Conservation (phyloP, 805 yeast genomes). For the Blastobotrys chiropterorum region DNA sequence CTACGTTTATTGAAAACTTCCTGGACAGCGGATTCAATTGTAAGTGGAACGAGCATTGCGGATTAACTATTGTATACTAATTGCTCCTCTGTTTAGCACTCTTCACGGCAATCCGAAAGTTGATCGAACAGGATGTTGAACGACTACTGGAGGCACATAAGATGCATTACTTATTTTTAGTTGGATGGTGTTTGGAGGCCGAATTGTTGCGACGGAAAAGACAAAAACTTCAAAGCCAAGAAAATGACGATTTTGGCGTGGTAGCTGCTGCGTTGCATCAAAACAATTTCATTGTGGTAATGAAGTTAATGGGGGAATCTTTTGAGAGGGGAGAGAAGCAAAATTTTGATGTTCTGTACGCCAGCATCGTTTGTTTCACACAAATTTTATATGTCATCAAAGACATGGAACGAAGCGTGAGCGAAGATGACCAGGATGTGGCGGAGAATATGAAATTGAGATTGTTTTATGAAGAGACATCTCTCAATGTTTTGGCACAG, state of each 20-base stretch:
- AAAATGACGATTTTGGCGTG: conserved; percentile 26
- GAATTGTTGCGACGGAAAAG: conserved; percentile 37
- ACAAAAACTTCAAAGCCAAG: conserved; percentile 14
- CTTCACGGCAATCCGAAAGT: conserved; percentile 45
- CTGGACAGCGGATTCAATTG: conserved; percentile 69
- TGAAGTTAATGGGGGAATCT: conserved; percentile 36
- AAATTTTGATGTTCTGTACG: conserved; percentile 59
- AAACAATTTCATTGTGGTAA: conserved; percentile 50
- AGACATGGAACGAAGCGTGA: conserved; percentile 36
- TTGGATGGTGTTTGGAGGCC: conserved; percentile 71
- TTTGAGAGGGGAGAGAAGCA: conserved; percentile 27
- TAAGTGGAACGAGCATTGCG: too few relatives aligned
- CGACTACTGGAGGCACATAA: conserved; percentile 24
- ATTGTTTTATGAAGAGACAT: conserved; percentile 62
- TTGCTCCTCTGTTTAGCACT: conserved; percentile 34
- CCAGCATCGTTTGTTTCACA: conserved; percentile 59
- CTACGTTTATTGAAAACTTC: conserved; percentile 49
- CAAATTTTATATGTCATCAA: conserved; percentile 48
- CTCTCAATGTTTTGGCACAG: conserved; percentile 47
- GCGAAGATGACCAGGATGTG: conserved; percentile 43
- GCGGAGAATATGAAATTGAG: conserved; percentile 57
- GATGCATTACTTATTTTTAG: conserved; percentile 50
- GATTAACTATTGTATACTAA: too few relatives aligned
- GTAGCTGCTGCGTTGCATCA: conserved; percentile 48
- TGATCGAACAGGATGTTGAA: conserved; percentile 35